phyloP scores from a whole-genome alignment of 2,329 filamentous ascomycete species.

The Helotiales sp. region DNA sequence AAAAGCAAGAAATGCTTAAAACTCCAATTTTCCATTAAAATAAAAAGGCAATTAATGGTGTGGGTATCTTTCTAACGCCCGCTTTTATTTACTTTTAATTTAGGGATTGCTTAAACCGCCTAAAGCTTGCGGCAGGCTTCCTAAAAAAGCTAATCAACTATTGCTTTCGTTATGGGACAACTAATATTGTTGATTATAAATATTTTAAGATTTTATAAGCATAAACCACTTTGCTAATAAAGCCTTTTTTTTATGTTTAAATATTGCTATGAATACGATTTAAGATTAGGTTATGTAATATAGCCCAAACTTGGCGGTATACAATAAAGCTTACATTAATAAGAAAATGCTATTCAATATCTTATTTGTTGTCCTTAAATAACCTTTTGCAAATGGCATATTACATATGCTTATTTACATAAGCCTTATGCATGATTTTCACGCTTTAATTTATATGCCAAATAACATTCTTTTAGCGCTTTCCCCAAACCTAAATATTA shows the following conservation, averaged over 20 bases:
- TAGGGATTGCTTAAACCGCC: slow-evolving; percentile 12
- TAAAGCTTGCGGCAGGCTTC: slow-evolving; percentile 19
- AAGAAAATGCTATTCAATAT: slow-evolving; percentile 30
- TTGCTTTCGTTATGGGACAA: slow-evolving; percentile 31
- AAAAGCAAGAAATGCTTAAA: slow-evolving; percentile 31
- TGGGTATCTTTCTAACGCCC: too few species aligned
- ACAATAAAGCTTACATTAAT: slow-evolving; percentile 31
- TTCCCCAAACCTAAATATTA: slow-evolving; percentile 17
- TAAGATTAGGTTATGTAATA: too few species aligned
- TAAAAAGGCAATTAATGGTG: neutral
- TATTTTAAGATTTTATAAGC: neutral
- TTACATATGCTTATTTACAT: slow-evolving; percentile 34
- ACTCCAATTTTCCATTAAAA: slow-evolving; percentile 25
- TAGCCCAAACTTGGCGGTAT: slow-evolving; percentile 26
- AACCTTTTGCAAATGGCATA: slow-evolving; percentile 17
- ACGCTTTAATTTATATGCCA: slow-evolving; percentile 20
- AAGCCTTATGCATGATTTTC: slow-evolving; percentile 24
- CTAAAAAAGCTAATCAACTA: slow-evolving; percentile 32
- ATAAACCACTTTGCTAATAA: too few species aligned
- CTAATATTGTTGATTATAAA: slow-evolving; percentile 34
- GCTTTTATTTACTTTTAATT: slow-evolving; percentile 21
- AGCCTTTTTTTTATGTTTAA: too few species aligned
- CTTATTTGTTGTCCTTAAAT: slow-evolving; percentile 27
- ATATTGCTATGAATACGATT: too few species aligned
- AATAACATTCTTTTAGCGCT: slow-evolving; percentile 22